phyloP scores from a whole-genome alignment of 192 early-diverging fungal genomes.

The Obelidium mucronatum region DNA sequence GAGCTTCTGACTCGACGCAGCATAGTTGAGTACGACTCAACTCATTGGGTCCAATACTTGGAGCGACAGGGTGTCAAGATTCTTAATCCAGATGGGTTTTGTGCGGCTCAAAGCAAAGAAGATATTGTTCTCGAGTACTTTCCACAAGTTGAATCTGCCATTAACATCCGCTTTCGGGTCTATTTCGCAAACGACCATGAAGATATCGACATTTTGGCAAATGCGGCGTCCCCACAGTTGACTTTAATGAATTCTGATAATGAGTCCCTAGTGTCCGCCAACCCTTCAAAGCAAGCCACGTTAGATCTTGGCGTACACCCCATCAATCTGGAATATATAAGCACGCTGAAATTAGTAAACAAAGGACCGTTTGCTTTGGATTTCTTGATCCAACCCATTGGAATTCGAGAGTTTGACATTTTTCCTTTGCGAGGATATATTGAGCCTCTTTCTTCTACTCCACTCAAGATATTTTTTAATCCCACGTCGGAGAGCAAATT shows the following conservation, averaged over 20 bases:
- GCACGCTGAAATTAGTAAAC: constrained; percentile 55
- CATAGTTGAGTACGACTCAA: constrained; percentile 10
- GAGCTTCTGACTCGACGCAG: background rate
- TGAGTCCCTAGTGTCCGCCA: constrained; percentile 33
- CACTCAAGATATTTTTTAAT: constrained; percentile 56
- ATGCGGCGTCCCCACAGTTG: constrained; percentile 49
- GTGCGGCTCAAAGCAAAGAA: constrained; percentile 45
- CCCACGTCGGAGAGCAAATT: constrained; percentile 61
- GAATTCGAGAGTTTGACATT: constrained; percentile 61
- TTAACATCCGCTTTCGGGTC: constrained; percentile 47
- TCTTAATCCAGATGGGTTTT: constrained; percentile 59
- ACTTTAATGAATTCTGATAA: constrained; percentile 41
- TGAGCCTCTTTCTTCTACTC: constrained; percentile 43
- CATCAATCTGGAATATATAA: constrained; percentile 50
- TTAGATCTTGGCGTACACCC: constrained; percentile 67
- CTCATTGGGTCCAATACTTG: constrained; percentile 45
- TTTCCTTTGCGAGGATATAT: constrained; percentile 63
- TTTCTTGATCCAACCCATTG: constrained; percentile 64
- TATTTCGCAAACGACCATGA: constrained; percentile 58
- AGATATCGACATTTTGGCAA: constrained; percentile 56
- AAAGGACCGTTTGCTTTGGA: constrained; percentile 66
- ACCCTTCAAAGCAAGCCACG: constrained; percentile 10
- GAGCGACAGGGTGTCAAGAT: constrained; percentile 47
- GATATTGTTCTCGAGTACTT: constrained; percentile 56
- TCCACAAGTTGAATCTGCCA: constrained; percentile 41